Conservation (phyloP, 106 monocot species). For the Acanthochlamys bracteata region DNA sequence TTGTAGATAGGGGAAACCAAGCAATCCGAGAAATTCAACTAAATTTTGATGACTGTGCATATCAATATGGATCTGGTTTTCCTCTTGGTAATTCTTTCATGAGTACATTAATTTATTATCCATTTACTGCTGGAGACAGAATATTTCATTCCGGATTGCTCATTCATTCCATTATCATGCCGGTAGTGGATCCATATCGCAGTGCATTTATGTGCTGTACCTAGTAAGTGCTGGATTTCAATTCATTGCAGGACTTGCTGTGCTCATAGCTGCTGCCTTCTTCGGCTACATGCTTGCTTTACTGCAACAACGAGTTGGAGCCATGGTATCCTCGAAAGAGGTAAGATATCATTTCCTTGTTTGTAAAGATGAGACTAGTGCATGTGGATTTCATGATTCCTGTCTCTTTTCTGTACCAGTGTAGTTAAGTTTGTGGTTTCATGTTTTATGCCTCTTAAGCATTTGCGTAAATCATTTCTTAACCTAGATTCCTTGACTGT, state of each 20-base stretch:
- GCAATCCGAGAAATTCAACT: conserved; percentile 97
- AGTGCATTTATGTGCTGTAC: neutral
- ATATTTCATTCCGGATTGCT: too few relatives aligned
- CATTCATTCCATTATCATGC: too few relatives aligned
- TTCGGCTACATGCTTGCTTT: conserved; percentile 99
- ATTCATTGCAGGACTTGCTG: conserved; percentile 58
- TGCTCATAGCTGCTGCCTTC: conserved; percentile 94
- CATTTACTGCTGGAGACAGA: neutral
- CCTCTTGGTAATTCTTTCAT: conserved; percentile 51
- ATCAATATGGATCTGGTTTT: conserved; percentile 75
- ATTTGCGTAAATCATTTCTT: too few relatives aligned
- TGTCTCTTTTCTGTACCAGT: too few relatives aligned
- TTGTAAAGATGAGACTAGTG: neutral
- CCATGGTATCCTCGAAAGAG: conserved; percentile 58
- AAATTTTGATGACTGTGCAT: conserved; percentile 87
- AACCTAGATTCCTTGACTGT: too few relatives aligned
- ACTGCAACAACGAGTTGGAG: conserved; percentile 72
- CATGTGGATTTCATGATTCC: too few relatives aligned
- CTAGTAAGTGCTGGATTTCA: neutral
- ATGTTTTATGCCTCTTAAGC: too few relatives aligned
- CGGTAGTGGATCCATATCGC: too few relatives aligned
- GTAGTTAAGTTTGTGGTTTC: too few relatives aligned
- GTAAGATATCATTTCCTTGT: conserved; percentile 32
- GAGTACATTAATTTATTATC: neutral
- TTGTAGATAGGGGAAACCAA: conserved; percentile 87